Base-by-base conservation (phyloP, 495 filamentous ascomycete species). In the Monascus purpureus region DNA sequence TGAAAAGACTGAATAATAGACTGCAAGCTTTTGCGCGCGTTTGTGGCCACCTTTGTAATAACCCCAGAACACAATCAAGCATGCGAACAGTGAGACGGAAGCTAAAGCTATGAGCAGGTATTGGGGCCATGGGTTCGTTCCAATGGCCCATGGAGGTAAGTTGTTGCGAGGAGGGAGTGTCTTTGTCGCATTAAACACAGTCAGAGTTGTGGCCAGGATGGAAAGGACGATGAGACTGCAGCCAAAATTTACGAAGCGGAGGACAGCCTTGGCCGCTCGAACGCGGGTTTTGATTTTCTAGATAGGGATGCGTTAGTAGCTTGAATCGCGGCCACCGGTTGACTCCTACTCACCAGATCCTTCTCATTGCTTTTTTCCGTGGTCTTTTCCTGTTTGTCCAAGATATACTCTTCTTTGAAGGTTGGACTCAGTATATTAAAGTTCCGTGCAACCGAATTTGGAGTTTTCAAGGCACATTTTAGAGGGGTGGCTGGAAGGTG, bases 211-310 rank as follows among this genome's bases (percentile, higher is more conserved):
- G 3, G 77, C 72, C 29, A 99, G 60, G 61, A 99, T 82, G 33
- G 83, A 63, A 28, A 99, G 68, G 38, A 99, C 82, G 46, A 99
- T 95, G 31, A 93, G 67, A 63, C 80, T 85, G 67, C 90, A 99
- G 57, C 79, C 82, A 57, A 96, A 95, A 68, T 86, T 96, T 54
- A 94, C 77, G 32, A 82, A 75, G 39, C 90, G 80, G 18, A 99
- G 76, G 40, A 92, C 72, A 39, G 95, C 77, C 64, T 99, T 99
- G 37, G 87, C 92, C 47, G 95, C 69, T 9, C 90, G 78, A 20
- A 99, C 85, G 29, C 87, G 76, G 12, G 79, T 70, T 66, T 99
- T 99, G 51, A 93, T 70, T 72, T 80, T 82, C 88, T 96, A 49
- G 24, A 20, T 9, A 20, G 6, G 13, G 20, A 33, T 22, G 9